A percentile compares a stretch with the other conserved stretches of the same genome.
These are phyloP conservation scores for Acanthamoeba healyi DNA, from an alignment of 208 protist genomes.

Conservation along the genomic window DNA sequence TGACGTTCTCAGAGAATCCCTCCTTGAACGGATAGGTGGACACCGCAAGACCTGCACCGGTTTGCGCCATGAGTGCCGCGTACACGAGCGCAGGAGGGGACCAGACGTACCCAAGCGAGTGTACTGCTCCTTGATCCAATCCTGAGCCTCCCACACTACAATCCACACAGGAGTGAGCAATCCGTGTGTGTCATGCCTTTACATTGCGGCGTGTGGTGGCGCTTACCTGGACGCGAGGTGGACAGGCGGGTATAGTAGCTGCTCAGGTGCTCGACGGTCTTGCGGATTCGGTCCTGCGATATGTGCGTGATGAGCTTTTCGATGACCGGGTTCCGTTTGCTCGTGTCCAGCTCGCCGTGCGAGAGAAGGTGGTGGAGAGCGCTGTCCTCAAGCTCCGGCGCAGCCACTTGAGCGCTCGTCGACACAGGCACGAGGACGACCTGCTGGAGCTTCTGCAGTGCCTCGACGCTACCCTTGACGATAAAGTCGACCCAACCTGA, in stretches of 20 bases:
- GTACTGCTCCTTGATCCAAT: conserved; percentile 21
- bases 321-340: conserved; percentile 2
- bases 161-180: no score
- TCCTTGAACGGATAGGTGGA: conserved; percentile 37
- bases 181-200: no score
- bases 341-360: neutral
- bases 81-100: no score
- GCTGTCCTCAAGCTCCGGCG: neutral
- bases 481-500: conserved; percentile 15
- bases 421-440: neutral
- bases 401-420: neutral
- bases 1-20: conserved; percentile 60
- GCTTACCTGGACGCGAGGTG: conserved; percentile 46
- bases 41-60: conserved; percentile 34
- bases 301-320: conserved; percentile 26
- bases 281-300: conserved; percentile 11
- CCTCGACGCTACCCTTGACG: neutral
- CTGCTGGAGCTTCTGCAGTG: neutral
- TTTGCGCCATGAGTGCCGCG: neutral
- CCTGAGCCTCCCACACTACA: conserved; percentile 28
- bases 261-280: conserved; percentile 56
- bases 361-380: neutral
- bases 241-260: conserved; percentile 54
- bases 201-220: neutral
- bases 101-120: neutral